Conservation (phyloP, 2,329 filamentous ascomycete species). For the Claviceps purpurea region DNA sequence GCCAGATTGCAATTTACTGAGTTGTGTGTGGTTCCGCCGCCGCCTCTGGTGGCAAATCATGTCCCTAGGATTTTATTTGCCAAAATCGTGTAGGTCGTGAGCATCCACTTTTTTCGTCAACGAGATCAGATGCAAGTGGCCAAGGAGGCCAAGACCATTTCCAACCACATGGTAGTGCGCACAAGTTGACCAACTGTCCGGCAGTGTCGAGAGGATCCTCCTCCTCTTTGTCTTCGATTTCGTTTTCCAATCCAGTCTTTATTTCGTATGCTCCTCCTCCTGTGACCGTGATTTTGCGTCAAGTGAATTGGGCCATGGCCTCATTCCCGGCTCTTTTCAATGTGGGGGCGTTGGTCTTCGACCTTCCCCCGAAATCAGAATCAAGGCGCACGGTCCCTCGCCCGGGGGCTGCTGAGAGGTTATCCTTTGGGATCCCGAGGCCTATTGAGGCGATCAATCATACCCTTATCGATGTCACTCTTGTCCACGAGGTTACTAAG, state of each 20-base stretch:
- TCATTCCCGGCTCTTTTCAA: not conserved
- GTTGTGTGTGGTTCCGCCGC: conserved; percentile 2
- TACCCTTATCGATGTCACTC: conserved; percentile 40
- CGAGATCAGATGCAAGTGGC: conserved; percentile 7
- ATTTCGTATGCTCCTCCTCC: not conserved
- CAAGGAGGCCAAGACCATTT: not conserved
- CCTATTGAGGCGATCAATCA: conserved; percentile 39
- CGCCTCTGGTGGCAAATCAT: conserved; percentile 2
- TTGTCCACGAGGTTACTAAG: conserved; percentile 37
- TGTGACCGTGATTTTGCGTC: not conserved
- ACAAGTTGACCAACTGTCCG: conserved; percentile 8
- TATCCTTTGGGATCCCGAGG: conserved; percentile 11
- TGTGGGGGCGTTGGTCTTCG: not conserved
- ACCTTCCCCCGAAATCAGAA: not conserved
- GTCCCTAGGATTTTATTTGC: conserved; percentile 1
- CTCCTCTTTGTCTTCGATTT: not conserved
- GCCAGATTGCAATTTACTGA: conserved; percentile 10
- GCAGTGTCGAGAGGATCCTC: conserved; percentile 8
- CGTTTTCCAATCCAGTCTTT: not conserved
- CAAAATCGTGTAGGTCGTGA: conserved; percentile 1
- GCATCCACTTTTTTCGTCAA: conserved; percentile 9
- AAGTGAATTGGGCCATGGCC: not conserved
- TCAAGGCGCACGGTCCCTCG: not conserved
- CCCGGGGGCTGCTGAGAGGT: not conserved
- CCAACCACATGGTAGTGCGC: not conserved